Evolutionary conservation across 139 green algal species (phyloP).

Genomic region (Picochlorum sp.): DNA sequence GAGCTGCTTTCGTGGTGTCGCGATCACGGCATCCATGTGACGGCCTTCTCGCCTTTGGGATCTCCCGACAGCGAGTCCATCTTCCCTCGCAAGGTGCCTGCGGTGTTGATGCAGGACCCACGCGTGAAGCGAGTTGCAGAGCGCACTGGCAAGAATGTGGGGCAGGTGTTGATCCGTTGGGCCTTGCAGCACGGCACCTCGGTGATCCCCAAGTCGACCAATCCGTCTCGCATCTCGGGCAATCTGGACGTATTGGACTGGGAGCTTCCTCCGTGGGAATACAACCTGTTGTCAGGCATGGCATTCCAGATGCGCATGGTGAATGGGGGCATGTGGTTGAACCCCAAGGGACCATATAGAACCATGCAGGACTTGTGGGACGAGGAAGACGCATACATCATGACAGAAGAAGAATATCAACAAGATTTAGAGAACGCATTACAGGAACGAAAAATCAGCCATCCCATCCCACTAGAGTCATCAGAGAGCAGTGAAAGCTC

Average conservation of each 20-base stretch:
- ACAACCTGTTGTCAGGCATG: conserved; percentile 43
- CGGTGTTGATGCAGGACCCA: conserved; percentile 53
- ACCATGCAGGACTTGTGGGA: conserved; percentile 80
- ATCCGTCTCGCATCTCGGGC: conserved; percentile 53
- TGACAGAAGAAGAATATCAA: no score
- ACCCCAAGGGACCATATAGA: conserved; percentile 59
- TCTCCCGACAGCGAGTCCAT: conserved; percentile 66
- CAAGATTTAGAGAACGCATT: no score
- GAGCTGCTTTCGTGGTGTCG: no score
- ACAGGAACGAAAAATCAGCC: no score
- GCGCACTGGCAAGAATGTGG: conserved; percentile 47
- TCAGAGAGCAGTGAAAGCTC: no score
- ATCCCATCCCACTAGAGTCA: no score
- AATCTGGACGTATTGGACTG: conserved; percentile 77
- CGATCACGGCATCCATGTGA: conserved; percentile 68
- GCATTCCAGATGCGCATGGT: conserved; percentile 65
- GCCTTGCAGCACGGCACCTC: conserved; percentile 76
- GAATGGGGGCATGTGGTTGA: conserved; percentile 51
- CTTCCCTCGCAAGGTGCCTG: conserved; percentile 42
- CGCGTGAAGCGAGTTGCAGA: conserved; percentile 46
- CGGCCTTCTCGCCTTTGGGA: conserved; percentile 82
- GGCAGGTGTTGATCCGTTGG: conserved; percentile 84
- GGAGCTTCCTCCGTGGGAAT: conserved; percentile 49
- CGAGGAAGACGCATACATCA: conserved; percentile 21
- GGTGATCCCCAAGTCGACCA: conserved; percentile 81